Percentiles rank a stretch among this genome's conserved stretches.
Conservation (phyloP, 169 alveolate species). For the Theileria annulata region DNA sequence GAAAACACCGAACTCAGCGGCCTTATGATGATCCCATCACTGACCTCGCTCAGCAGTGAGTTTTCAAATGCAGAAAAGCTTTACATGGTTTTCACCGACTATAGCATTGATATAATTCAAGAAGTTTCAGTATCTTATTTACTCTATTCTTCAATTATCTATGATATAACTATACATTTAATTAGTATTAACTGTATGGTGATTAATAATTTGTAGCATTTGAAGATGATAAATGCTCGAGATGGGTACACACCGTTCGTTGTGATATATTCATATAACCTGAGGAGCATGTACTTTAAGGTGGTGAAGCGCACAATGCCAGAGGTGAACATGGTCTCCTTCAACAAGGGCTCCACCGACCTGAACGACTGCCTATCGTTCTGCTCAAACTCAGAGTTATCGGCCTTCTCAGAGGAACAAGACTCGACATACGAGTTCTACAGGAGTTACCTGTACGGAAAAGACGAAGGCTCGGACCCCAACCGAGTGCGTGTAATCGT, state of each 20-base stretch:
- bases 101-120: constrained; percentile 54
- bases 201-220: neutral
- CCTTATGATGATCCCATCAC: constrained; percentile 57
- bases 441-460: constrained; percentile 55
- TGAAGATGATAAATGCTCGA: constrained; percentile 25
- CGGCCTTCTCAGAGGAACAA: neutral
- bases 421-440: constrained; percentile 36
- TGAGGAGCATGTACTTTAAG: constrained; percentile 62
- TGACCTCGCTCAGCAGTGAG: constrained; percentile 36
- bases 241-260: constrained; percentile 54
- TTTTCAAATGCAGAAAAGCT: constrained; percentile 14
- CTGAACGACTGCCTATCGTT: neutral
- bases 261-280: constrained; percentile 50
- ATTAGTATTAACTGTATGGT: neutral
- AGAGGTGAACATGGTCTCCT: constrained; percentile 18
- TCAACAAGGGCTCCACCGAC: constrained; percentile 14
- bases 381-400: neutral
- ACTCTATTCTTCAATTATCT: no score
- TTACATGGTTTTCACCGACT: constrained; percentile 56
- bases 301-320: constrained; percentile 32
- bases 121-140: constrained; percentile 46
- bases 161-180: neutral
- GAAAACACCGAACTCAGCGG: constrained; percentile 56
- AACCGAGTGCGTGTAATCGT: constrained; percentile 24
- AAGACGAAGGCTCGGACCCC: constrained; percentile 33